Evolutionary conservation across 2,329 filamentous ascomycete genomes (phyloP).

Genomic region (Clonostachys rosea): DNA sequence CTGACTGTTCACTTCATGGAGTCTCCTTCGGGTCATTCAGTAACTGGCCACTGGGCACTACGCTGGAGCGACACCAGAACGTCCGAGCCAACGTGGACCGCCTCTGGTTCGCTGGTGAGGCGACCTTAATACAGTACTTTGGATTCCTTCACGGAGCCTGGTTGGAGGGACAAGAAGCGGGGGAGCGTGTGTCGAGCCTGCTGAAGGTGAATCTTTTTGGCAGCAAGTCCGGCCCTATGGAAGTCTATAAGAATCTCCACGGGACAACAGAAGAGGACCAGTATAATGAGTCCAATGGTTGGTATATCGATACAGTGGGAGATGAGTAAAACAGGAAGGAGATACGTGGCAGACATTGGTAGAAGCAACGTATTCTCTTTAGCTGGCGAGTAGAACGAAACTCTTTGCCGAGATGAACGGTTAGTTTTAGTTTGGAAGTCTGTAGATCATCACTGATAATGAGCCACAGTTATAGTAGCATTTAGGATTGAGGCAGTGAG

Average conservation of each 20-base stretch:
- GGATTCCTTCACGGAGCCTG: conserved; percentile 62
- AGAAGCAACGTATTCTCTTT: no score
- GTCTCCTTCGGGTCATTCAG: conserved; percentile 58
- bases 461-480: no score
- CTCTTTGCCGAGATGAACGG: no score
- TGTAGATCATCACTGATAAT: no score
- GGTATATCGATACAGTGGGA: neutral
- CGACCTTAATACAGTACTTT: conserved; percentile 57
- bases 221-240: conserved; percentile 13
- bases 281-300: conserved; percentile 5
- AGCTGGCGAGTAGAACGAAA: no score
- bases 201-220: neutral
- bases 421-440: no score
- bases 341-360: no score
- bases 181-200: conserved; percentile 33
- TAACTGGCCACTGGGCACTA: conserved; percentile 62
- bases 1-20: neutral
- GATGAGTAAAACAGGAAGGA: no score
- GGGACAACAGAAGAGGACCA: conserved; percentile 15
- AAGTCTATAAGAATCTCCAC: conserved; percentile 19
- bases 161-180: conserved; percentile 49
- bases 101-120: conserved; percentile 63
- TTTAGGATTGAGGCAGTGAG: no score
- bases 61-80: conserved; percentile 63
- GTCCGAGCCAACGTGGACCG: conserved; percentile 58